Conservation (phyloP, 352 stramenopile species). For the Globisporangium lucens region DNA sequence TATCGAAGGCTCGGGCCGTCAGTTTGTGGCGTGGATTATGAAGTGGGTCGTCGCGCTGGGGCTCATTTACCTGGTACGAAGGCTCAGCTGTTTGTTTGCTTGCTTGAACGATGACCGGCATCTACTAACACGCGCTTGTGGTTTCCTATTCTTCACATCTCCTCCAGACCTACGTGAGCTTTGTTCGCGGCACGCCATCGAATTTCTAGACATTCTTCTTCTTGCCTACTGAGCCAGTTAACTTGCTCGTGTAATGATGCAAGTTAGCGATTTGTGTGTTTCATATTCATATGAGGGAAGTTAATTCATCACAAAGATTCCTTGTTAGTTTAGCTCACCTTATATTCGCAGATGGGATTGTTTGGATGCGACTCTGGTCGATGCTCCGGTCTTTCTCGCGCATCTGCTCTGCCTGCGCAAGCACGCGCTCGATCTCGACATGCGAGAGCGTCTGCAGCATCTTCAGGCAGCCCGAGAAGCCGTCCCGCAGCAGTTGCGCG, state of each 20-base stretch:
- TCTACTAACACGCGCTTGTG: neutral
- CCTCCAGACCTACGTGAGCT: conserved; percentile 17
- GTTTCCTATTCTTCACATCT: neutral
- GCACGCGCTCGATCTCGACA: conserved; percentile 32
- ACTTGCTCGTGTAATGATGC: neutral
- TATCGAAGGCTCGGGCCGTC: conserved; percentile 46
- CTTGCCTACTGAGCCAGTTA: neutral
- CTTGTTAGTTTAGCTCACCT: neutral
- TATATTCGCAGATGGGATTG: neutral
- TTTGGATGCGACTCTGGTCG: conserved; percentile 21
- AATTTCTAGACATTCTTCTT: neutral
- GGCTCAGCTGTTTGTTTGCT: too few species aligned
- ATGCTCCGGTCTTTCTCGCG: conserved; percentile 38
- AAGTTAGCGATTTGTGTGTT: neutral
- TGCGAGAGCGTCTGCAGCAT: conserved; percentile 34
- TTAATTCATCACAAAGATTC: neutral
- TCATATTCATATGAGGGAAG: neutral
- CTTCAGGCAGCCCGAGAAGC: conserved; percentile 44
- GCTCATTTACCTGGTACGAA: conserved; percentile 45
- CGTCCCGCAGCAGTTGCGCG: conserved; percentile 26
- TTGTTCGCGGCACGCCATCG: conserved; percentile 13
- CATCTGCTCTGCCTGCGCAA: conserved; percentile 45
- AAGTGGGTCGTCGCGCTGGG: conserved; percentile 60
- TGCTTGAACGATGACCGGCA: neutral
- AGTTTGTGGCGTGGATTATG: conserved; percentile 45